Percentiles rank a stretch among this genome's conserved stretches.
Evolutionary conservation across 73 alveolate species (phyloP).

Genomic region (Uronychia setigera): DNA sequence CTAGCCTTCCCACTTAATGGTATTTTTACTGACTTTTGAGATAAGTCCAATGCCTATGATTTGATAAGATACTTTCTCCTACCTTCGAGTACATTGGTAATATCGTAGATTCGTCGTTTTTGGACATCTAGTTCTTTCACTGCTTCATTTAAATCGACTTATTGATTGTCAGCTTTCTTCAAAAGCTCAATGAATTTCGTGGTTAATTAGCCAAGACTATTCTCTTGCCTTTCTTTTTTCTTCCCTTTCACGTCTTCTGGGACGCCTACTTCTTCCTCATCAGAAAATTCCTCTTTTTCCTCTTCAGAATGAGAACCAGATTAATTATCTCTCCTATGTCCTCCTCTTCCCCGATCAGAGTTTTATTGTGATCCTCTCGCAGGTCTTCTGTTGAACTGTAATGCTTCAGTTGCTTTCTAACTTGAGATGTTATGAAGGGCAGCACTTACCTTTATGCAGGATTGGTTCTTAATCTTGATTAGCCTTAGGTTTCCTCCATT

Average conservation of each 20-base stretch:
- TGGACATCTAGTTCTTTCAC: conserved; percentile 78
- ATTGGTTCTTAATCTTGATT: too few relatives aligned
- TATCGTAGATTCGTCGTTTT: conserved; percentile 90
- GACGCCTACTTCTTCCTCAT: neutral
- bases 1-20: conserved; percentile 79
- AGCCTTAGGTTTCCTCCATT: too few relatives aligned
- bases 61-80: neutral
- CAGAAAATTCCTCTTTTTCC: neutral
- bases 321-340: too few relatives aligned
- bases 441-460: too few relatives aligned
- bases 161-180: conserved; percentile 63
- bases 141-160: conserved; percentile 83
- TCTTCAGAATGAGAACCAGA: neutral
- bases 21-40: conserved; percentile 80
- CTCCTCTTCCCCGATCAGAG: too few relatives aligned
- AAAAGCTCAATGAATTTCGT: conserved; percentile 76
- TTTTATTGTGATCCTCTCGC: too few relatives aligned
- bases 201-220: conserved; percentile 83
- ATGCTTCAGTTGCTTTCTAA: too few relatives aligned
- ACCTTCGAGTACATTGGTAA: conserved; percentile 90
- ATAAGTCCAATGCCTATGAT: conserved; percentile 84
- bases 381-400: too few relatives aligned
- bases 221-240: conserved; percentile 75
- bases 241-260: neutral
- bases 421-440: too few relatives aligned